Evolutionary conservation across 2,329 filamentous ascomycete species (phyloP), one percentile per base, ranked within the genome.

Genomic region (Juglanconis juglandina): DNA sequence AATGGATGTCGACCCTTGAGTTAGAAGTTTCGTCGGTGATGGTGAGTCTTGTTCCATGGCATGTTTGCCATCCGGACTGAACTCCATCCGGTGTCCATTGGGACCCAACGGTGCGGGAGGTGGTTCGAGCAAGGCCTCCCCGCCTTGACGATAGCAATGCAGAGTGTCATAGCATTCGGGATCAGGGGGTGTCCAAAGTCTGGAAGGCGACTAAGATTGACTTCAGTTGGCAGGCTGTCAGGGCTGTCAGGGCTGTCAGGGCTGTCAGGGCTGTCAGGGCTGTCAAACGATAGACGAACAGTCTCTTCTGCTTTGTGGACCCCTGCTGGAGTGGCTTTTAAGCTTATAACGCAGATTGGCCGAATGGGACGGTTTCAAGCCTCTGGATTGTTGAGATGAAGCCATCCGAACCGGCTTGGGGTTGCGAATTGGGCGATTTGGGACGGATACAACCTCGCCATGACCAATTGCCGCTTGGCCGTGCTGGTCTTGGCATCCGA

Each of bases 401-500:
- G 17, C 35, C 49, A 52, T 32, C 48, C 47, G 42, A 41, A 37
- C 10, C 33, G 17, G 42, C n/a, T 13, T 48, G 10, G 32, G 10
- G 41, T 10, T 11, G 14, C 9, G 49, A n/a, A 13, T 24, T 24
- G 24, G 24, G 24, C 24, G 24, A 24, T 24, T 24, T 24, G 24
- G 24, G 24, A 33, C 14, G 44, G 13, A 17, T 34, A 42, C 33
- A 49, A 48, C 56, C 34, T 47, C 2, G 9, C 49, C 10, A 24
- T 32, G 51, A 33, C 54, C 59, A 61, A 61, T 58, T n/a, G 51
- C 11, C 35, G 35, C 5, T 13, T 51, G 66, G 72, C 68, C 74
- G 24, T 79, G 37, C 48, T 53, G 42, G 76, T 73, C 39, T 75
- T 79, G 63, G 79, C 44, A 47, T 47, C 44, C 17, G 44, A 47